Percentiles rank a stretch among this genome's conserved stretches.
Conservation (phyloP, 495 filamentous ascomycete species). For the Oleoguttula mirabilis region DNA sequence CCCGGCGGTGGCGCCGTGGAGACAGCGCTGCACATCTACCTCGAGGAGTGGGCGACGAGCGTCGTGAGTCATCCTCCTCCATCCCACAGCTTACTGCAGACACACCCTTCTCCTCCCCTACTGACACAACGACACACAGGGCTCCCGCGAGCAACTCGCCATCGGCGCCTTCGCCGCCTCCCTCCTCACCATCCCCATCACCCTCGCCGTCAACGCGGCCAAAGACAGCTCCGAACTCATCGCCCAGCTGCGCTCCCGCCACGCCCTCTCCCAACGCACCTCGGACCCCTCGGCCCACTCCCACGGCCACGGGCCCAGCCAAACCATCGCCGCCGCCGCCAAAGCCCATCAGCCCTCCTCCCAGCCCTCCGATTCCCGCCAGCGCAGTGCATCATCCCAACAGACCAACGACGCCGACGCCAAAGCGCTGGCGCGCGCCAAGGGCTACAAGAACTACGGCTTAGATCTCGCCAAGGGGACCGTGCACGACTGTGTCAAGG, state of each 20-base stretch:
- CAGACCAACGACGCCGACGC: constrained; percentile 41
- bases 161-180: constrained; percentile 95
- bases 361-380: background rate
- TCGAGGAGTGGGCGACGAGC: constrained; percentile 98
- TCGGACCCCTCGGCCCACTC: constrained; percentile 50
- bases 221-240: constrained; percentile 93
- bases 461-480: constrained; percentile 81
- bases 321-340: background rate
- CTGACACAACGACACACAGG: constrained; percentile 33
- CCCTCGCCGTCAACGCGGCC: constrained; percentile 90
- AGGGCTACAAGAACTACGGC: constrained; percentile 97
- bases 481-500: constrained; percentile 87
- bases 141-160: constrained; percentile 92
- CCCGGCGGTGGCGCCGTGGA: constrained; percentile 94
- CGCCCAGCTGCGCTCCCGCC: constrained; percentile 85
- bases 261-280: constrained; percentile 85
- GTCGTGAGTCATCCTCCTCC: constrained; percentile 45
- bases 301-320: background rate
- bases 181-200: constrained; percentile 91
- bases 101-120: too few species aligned
- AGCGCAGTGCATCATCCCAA: background rate
- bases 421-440: constrained; percentile 78
- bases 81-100: background rate
- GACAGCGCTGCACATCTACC: constrained; percentile 97
- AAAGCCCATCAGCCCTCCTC: background rate